A percentile compares a stretch with the other conserved stretches of the same genome.
phyloP scores from a whole-genome alignment of 2,329 filamentous ascomycete genomes.

The Penicillium olsonii region DNA sequence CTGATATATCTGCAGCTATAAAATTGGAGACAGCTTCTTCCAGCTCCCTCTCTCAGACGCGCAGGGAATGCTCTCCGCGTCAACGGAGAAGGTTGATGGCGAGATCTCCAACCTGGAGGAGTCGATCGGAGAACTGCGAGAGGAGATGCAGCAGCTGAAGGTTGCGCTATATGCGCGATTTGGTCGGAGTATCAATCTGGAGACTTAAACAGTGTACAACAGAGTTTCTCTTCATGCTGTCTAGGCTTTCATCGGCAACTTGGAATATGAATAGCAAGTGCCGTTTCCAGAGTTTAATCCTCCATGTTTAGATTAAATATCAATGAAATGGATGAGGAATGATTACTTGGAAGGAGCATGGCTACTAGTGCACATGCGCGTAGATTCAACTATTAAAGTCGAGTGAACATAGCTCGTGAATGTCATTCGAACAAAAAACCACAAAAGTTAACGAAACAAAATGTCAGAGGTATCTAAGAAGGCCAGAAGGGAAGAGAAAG shows the following conservation, averaged over 20 bases:
- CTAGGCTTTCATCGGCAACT: not conserved
- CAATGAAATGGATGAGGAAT: not conserved
- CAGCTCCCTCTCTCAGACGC: conserved; percentile 81
- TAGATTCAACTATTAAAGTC: not conserved
- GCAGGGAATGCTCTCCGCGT: conserved; percentile 75
- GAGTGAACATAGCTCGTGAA: conserved; percentile 18
- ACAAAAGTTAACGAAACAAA: conserved; percentile 9
- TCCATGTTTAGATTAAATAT: not conserved
- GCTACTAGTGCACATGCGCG: not conserved
- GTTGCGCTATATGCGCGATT: conserved; percentile 92
- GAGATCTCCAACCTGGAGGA: conserved; percentile 77
- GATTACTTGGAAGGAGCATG: not conserved
- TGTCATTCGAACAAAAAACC: conserved; percentile 14
- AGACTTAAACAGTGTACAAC: conserved; percentile 60
- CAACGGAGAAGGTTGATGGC: conserved; percentile 71
- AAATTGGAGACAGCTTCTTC: conserved; percentile 95
- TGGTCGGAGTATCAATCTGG: conserved; percentile 94
- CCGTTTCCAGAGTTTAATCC: not conserved
- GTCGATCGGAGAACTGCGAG: conserved; percentile 70
- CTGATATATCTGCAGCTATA: conserved; percentile 65
- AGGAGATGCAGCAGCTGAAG: conserved; percentile 89
- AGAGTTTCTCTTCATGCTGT: not conserved
- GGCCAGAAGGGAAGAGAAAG: conserved; percentile 7
- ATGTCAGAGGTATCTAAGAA: conserved; percentile 27
- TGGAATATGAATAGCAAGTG: not conserved